Conservation (phyloP, 2,329 filamentous ascomycete species). For the Thielaviopsis ethacetica region DNA sequence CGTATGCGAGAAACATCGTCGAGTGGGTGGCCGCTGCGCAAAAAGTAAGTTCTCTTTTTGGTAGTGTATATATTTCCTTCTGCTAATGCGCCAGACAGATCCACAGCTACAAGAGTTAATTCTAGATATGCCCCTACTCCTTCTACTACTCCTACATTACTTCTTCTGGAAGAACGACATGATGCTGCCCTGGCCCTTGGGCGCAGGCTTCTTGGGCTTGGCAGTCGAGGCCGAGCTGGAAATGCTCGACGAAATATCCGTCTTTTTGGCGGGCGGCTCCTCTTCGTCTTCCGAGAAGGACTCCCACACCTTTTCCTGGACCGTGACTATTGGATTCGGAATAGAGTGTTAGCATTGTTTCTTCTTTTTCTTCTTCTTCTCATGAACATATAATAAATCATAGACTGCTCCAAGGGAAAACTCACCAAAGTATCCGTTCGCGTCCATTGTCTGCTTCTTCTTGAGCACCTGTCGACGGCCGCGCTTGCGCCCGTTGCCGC, state of each 20-base stretch:
- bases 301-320: slow-evolving; percentile 74
- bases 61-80: no score
- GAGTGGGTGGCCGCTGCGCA: slow-evolving; percentile 69
- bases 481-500: slow-evolving; percentile 46
- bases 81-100: not conserved
- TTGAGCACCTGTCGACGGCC: slow-evolving; percentile 69
- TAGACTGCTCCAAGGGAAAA: slow-evolving; percentile 8
- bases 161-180: slow-evolving; percentile 90
- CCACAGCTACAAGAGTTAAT: not conserved
- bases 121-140: not conserved
- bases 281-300: slow-evolving; percentile 85
- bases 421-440: slow-evolving; percentile 77
- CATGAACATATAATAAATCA: slow-evolving; percentile 1
- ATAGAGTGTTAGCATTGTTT: not conserved
- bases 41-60: slow-evolving; percentile 27
- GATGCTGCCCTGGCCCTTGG: slow-evolving; percentile 63
- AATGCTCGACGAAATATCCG: slow-evolving; percentile 27
- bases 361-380: not conserved
- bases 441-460: slow-evolving; percentile 75
- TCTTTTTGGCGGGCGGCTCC: slow-evolving; percentile 30
- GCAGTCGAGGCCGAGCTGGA: slow-evolving; percentile 28
- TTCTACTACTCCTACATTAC: slow-evolving; percentile 18
- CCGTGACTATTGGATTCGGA: slow-evolving; percentile 46
- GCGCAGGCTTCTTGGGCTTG: slow-evolving; percentile 38
- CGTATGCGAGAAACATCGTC: slow-evolving; percentile 56